Percentiles rank a stretch among this genome's conserved stretches.
These are phyloP conservation scores for Picea mariana DNA, from an alignment of 83 land plant species.

Conservation along the genomic window DNA sequence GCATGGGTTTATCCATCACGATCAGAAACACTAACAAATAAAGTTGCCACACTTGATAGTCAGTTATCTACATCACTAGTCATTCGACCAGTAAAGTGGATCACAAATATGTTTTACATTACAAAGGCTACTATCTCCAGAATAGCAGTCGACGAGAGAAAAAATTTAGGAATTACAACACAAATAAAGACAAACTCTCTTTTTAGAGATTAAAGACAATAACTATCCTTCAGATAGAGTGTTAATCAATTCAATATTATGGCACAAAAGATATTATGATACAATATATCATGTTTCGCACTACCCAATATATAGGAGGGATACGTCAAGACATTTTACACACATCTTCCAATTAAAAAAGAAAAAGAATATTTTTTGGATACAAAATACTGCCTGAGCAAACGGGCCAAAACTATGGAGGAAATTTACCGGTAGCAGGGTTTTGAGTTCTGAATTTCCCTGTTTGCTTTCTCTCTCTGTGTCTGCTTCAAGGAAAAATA, in stretches of 20 bases:
- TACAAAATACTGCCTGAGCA: not conserved
- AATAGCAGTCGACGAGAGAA: not conserved
- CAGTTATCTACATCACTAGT: not conserved
- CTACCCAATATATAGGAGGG: not conserved
- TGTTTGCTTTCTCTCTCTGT: conserved; percentile 11
- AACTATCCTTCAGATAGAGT: not conserved
- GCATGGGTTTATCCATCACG: too few relatives aligned
- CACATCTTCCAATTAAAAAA: not conserved
- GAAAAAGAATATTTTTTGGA: not conserved
- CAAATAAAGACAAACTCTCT: not conserved
- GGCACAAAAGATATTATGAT: not conserved
- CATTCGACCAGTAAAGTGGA: not conserved
- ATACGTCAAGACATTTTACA: not conserved
- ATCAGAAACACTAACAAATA: too few relatives aligned
- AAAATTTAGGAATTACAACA: not conserved
- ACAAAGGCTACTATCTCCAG: not conserved
- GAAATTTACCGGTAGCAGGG: not conserved
- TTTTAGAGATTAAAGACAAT: too few relatives aligned
- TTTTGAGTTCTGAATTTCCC: conserved; percentile 2
- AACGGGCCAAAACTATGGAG: not conserved
- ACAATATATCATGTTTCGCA: not conserved
- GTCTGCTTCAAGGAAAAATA: not conserved
- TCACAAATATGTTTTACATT: not conserved
- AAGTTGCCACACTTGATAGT: not conserved
- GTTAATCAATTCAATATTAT: not conserved